Conservation (phyloP, 768 basidiomycete genomes). For the Coprinopsis marcescibilis region DNA sequence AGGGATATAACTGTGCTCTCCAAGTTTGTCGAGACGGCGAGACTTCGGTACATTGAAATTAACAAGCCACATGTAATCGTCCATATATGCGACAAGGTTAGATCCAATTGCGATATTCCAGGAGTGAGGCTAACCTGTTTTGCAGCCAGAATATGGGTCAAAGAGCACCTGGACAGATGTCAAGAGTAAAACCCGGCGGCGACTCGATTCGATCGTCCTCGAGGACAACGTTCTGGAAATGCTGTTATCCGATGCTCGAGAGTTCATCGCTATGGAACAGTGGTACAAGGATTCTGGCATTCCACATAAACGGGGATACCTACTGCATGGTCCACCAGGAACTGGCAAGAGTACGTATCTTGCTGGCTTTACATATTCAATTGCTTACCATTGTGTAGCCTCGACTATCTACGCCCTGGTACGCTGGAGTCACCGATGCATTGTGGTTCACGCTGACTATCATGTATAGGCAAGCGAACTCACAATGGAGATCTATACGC, state of each 20-base stretch:
- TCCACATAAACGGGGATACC: conserved; percentile 51
- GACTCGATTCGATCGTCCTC: conserved; percentile 48
- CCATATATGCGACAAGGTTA: conserved; percentile 29
- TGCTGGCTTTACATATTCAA: conserved; percentile 11
- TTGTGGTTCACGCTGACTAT: too few relatives aligned
- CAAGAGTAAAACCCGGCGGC: conserved; percentile 43
- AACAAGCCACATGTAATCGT: conserved; percentile 37
- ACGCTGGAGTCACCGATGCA: too few relatives aligned
- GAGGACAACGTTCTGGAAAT: conserved; percentile 39
- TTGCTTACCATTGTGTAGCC: conserved; percentile 20
- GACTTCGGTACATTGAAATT: conserved; percentile 33
- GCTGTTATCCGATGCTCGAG: conserved; percentile 43
- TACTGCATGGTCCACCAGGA: conserved; percentile 56
- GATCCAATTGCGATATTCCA: conserved; percentile 4
- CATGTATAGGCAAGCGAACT: conserved; percentile 43
- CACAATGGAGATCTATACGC: conserved; percentile 72
- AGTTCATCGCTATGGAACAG: conserved; percentile 47
- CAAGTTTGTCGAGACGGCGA: conserved; percentile 37
- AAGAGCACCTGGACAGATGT: conserved; percentile 35
- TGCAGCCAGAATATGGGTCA: conserved; percentile 19
- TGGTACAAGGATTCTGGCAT: conserved; percentile 57
- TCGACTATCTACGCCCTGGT: conserved; percentile 50
- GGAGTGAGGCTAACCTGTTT: too few relatives aligned
- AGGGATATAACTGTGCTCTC: conserved; percentile 36
- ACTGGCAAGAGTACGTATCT: conserved; percentile 39